Conservation (phyloP, 106 monocot genomes). For the Dioscorea dumetorum region DNA sequence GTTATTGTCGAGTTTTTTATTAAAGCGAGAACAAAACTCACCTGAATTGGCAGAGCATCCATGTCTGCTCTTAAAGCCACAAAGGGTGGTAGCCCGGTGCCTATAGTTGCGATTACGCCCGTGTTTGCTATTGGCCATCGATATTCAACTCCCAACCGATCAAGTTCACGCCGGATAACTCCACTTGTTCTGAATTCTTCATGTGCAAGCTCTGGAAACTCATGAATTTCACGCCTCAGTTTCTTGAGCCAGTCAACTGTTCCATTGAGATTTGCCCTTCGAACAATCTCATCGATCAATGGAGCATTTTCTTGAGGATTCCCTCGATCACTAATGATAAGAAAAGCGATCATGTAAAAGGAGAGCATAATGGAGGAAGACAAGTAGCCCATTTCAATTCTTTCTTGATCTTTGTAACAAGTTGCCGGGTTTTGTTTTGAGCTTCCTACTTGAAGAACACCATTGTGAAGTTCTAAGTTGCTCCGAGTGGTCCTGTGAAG, state of each 20-base stretch:
- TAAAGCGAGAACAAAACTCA: not conserved
- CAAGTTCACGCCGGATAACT: constrained; percentile 12
- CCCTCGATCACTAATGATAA: not conserved
- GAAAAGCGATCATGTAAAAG: too few species aligned
- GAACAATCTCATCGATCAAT: constrained; percentile 2
- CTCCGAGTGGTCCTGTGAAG: too few species aligned
- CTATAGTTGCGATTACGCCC: constrained; percentile 19
- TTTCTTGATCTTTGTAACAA: too few species aligned
- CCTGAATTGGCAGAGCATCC: constrained; percentile 33
- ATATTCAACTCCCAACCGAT: constrained; percentile 14
- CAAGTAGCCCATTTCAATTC: too few species aligned
- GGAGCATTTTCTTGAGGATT: not conserved
- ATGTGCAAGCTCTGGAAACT: constrained; percentile 19
- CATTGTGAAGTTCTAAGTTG: too few species aligned
- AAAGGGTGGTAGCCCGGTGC: constrained; percentile 12
- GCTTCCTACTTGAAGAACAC: too few species aligned
- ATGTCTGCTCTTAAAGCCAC: constrained; percentile 23
- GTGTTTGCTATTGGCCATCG: constrained; percentile 18
- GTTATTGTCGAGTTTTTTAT: not conserved
- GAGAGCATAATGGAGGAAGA: too few species aligned
- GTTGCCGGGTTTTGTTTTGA: too few species aligned
- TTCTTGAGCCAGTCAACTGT: constrained; percentile 8
- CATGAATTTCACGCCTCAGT: constrained; percentile 23
- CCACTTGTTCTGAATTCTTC: constrained; percentile 22
- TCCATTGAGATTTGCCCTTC: not conserved